These are phyloP conservation scores for Scorias spongiosa DNA, from an alignment of 2,329 filamentous ascomycete genomes.

Conservation along the genomic window DNA sequence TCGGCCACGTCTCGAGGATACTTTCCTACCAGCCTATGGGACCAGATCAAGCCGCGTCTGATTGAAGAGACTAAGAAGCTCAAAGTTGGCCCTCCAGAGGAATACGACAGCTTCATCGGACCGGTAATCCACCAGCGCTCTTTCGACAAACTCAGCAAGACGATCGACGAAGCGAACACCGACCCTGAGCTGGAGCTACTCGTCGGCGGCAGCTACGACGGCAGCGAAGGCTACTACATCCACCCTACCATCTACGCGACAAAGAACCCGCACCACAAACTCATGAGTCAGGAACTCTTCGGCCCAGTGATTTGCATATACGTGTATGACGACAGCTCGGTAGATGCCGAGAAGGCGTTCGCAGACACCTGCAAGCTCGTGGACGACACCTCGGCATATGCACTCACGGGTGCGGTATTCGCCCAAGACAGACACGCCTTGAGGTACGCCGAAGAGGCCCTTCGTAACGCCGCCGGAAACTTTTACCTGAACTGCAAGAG, in stretches of 20 bases:
- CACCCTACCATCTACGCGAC: slow-evolving; percentile 71
- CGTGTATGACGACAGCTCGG: slow-evolving; percentile 53
- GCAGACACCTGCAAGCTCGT: slow-evolving; percentile 45
- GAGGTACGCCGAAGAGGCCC: slow-evolving; percentile 51
- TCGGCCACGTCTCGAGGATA: slow-evolving; percentile 71
- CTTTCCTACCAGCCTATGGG: slow-evolving; percentile 60
- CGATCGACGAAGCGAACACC: slow-evolving; percentile 66
- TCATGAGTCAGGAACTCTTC: slow-evolving; percentile 68
- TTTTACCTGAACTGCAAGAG: slow-evolving; percentile 79
- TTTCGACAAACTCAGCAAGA: slow-evolving; percentile 64
- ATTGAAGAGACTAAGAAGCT: slow-evolving; percentile 54
- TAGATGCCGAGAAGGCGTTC: slow-evolving; percentile 37
- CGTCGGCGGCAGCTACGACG: slow-evolving; percentile 62
- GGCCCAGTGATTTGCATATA: slow-evolving; percentile 61
- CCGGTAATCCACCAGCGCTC: slow-evolving; percentile 72
- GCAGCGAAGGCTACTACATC: slow-evolving; percentile 66
- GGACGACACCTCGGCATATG: slow-evolving; percentile 61
- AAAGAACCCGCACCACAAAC: slow-evolving; percentile 55
- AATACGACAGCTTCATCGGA: slow-evolving; percentile 68
- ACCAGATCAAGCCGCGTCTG: slow-evolving; percentile 52
- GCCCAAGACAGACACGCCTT: slow-evolving; percentile 52
- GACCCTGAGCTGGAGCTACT: slow-evolving; percentile 60
- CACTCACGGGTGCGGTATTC: slow-evolving; percentile 62
- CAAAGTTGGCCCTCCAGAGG: slow-evolving; percentile 52
- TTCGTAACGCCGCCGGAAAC: slow-evolving; percentile 63